Conservation (phyloP, 1,284 basidiomycete genomes). For the Rhodofomes roseus region DNA sequence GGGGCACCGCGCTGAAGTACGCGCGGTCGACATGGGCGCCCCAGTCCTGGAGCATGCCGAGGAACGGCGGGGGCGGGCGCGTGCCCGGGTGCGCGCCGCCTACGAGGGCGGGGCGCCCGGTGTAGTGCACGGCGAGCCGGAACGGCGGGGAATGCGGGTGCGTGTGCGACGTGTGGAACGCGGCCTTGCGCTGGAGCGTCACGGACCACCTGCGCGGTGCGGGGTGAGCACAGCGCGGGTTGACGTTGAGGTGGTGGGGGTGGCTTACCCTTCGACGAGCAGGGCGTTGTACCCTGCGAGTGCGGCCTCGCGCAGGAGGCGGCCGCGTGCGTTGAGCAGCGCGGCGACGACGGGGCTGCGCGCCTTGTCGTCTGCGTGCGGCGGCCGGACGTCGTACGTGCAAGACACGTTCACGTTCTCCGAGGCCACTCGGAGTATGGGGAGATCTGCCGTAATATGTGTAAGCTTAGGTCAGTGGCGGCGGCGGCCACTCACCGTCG, state of each 20-base stretch:
- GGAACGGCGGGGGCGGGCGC: conserved; percentile 57
- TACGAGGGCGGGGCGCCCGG: conserved; percentile 58
- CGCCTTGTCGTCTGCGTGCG: conserved; percentile 22
- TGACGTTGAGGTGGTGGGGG: conserved; percentile 3
- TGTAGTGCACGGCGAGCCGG: conserved; percentile 67
- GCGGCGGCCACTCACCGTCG: conserved; percentile 43
- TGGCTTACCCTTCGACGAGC: conserved; percentile 59
- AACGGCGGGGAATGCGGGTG: conserved; percentile 21
- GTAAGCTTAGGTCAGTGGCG: background rate
- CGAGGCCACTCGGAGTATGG: conserved; percentile 50
- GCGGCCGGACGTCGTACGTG: conserved; percentile 44
- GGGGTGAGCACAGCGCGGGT: too few relatives aligned
- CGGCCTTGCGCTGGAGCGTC: background rate
- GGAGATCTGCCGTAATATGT: conserved; percentile 54
- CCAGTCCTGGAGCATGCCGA: conserved; percentile 46
- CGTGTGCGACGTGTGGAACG: conserved; percentile 44
- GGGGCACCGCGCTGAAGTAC: conserved; percentile 2
- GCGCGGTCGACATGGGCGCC: conserved; percentile 4
- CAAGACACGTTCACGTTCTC: conserved; percentile 55
- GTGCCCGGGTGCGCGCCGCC: conserved; percentile 38
- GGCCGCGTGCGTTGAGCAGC: conserved; percentile 58
- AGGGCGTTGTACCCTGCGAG: conserved; percentile 60
- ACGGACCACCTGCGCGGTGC: background rate
- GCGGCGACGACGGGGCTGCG: conserved; percentile 44
- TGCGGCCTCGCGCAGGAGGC: conserved; percentile 53